phyloP scores from a whole-genome alignment of 2,329 filamentous ascomycete species.

The Penicillium corylophilum region DNA sequence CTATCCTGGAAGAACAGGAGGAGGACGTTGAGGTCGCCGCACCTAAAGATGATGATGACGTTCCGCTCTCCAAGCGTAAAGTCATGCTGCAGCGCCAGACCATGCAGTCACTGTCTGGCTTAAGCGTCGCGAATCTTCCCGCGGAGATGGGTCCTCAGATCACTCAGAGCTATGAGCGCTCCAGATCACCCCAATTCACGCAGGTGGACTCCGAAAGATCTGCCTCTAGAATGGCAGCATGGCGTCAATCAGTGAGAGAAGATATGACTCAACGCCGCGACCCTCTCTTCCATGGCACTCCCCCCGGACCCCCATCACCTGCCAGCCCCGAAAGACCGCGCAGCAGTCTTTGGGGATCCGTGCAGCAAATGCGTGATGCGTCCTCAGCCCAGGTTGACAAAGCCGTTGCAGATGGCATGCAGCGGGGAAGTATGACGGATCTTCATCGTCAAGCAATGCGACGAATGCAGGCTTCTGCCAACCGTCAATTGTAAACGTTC shows the following conservation, averaged over 20 bases:
- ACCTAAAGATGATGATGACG: constrained; percentile 58
- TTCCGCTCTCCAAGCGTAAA: constrained; percentile 69
- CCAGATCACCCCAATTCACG: constrained; percentile 10
- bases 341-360: constrained; percentile 61
- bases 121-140: constrained; percentile 50
- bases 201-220: constrained; percentile 19
- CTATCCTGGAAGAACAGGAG: constrained; percentile 27
- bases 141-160: constrained; percentile 52
- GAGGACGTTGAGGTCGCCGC: neutral
- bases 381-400: constrained; percentile 61
- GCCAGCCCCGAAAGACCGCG: constrained; percentile 59
- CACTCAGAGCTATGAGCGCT: constrained; percentile 11
- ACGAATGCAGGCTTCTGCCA: constrained; percentile 68
- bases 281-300: constrained; percentile 28
- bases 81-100: constrained; percentile 59
- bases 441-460: constrained; percentile 77
- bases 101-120: constrained; percentile 50
- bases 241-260: constrained; percentile 64
- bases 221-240: constrained; percentile 63
- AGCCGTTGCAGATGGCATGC: constrained; percentile 72
- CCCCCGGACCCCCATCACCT: constrained; percentile 31
- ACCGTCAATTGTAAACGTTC: constrained; percentile 31
- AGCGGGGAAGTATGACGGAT: constrained; percentile 70
- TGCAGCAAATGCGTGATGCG: constrained; percentile 57
- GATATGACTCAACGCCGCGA: constrained; percentile 52